Evolutionary conservation across 2,329 filamentous ascomycete genomes (phyloP), one percentile per base, ranked within the genome.

Genomic region (Nothomitra cinnamomea): DNA sequence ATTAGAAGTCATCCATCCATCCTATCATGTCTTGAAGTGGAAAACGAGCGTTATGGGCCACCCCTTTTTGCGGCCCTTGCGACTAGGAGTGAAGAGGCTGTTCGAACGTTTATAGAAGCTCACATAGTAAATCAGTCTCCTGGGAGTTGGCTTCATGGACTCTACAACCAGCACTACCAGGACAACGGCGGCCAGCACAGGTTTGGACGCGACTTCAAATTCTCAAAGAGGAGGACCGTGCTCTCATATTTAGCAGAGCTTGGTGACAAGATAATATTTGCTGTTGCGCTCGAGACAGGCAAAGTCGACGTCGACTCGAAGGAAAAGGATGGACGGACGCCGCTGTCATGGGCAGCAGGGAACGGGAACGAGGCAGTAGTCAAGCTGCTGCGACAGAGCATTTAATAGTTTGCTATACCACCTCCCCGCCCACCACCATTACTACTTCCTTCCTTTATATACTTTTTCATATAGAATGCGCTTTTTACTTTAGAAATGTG

Each of bases 51-150:
- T 6, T 70, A 69, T 55, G 58, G 60, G 0, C 59, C 60, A 25
- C 63, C 67, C 22, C 22, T 70, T 1, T 65, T 70, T 38, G 67
- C 68, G 1, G 65, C 68, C 1, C 42, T 67, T 21, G 64, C 63
- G 47, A 62, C 59, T 6, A 58, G 60, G 0, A 61, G 62, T 49
- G 15, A 61, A 51, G 59, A 64, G 45, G 60, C 66, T 2, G 52
- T 62, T 2, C 54, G 57, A 24, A 52, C 51, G 19, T 57, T 67
- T 54, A 47, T 66, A 50, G 22, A 54, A 60, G 32, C 32, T 55
- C 32, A 54, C 35, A 54, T 45, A 51, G 25, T 61, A n/a, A 54
- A 21, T 52, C 55, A 57, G 47, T 57, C 58, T 47, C 45, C 59
- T 21, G 28, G 51, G 56, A 47, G 22, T 59, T 8, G 24, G 49